Percentiles rank a stretch among this genome's conserved stretches.
Evolutionary conservation across 2,329 filamentous ascomycete species (phyloP).

Genomic region (Pseudocercospora ulei): DNA sequence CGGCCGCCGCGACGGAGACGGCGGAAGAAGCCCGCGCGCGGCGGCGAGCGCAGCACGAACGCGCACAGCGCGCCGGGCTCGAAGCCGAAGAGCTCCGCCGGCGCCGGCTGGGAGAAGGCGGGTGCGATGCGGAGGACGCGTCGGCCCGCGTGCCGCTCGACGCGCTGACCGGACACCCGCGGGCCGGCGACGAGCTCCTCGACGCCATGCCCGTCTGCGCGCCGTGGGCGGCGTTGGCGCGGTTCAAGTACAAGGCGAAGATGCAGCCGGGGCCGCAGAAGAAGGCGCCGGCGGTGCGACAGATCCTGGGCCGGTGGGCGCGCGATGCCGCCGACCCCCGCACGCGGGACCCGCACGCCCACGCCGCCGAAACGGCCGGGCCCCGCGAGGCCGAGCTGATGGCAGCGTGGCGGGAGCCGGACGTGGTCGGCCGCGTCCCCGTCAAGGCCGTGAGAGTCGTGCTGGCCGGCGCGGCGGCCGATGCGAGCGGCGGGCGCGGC

Average conservation of each 20-base stretch:
- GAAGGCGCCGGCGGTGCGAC: conserved; percentile 88
- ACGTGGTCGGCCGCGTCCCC: conserved; percentile 69
- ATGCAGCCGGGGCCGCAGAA: conserved; percentile 81
- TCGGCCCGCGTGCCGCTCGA: conserved; percentile 50
- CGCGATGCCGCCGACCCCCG: conserved; percentile 48
- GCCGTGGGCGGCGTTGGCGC: conserved; percentile 53
- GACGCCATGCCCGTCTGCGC: conserved; percentile 54
- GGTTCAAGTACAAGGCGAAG: conserved; percentile 90
- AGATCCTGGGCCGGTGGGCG: conserved; percentile 76
- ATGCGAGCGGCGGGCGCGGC: conserved; percentile 34
- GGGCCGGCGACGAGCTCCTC: conserved; percentile 72
- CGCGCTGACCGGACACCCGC: conserved; percentile 63
- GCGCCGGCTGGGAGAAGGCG: conserved; percentile 50
- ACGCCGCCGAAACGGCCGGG: conserved; percentile 64
- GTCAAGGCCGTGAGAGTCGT: conserved; percentile 73
- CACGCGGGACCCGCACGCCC: conserved; percentile 40
- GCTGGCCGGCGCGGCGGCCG: conserved; percentile 49
- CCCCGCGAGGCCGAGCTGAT: conserved; percentile 78
- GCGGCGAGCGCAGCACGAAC: conserved; percentile 67
- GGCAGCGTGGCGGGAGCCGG: conserved; percentile 67
- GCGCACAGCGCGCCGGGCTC: conserved; percentile 63
- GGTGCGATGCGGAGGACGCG: conserved; percentile 34
- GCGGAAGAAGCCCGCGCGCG: conserved; percentile 60
- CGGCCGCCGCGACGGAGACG: conserved; percentile 56
- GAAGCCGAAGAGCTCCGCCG: conserved; percentile 62